Evolutionary conservation across 768 basidiomycete genomes (phyloP).

Genomic region (Psilocybe azurescens): DNA sequence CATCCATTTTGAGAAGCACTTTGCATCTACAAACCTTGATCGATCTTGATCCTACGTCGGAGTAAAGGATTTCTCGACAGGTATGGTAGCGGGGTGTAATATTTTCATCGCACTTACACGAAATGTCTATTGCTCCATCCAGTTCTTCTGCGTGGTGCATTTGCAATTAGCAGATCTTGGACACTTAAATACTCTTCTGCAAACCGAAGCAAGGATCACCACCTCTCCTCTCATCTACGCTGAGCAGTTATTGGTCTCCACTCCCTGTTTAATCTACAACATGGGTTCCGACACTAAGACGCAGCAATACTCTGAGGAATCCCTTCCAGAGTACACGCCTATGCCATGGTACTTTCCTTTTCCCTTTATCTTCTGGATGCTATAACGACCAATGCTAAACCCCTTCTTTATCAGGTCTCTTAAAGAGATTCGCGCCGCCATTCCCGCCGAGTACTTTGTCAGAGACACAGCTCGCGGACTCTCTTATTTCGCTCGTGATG

Average conservation of each 20-base stretch:
- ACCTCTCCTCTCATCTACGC: constrained; percentile 9
- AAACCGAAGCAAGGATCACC: constrained; percentile 3
- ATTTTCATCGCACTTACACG: constrained; percentile 3
- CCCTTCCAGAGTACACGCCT: constrained; percentile 47
- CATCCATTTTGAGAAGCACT: background rate
- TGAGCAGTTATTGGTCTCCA: constrained; percentile 3
- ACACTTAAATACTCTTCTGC: constrained; percentile 22
- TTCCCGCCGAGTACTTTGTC: constrained; percentile 50
- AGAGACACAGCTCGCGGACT: constrained; percentile 47
- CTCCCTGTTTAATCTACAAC: constrained; percentile 23
- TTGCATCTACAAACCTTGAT: constrained; percentile 1
- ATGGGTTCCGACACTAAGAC: constrained; percentile 25
- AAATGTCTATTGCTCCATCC: constrained; percentile 17
- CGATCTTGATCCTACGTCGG: constrained; percentile 13
- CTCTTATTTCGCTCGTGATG: constrained; percentile 49
- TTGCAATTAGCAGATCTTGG: constrained; percentile 14
- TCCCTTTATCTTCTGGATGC: background rate
- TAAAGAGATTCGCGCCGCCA: constrained; percentile 54
- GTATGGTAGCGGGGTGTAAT: constrained; percentile 5
- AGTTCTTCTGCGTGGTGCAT: background rate
- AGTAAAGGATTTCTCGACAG: constrained; percentile 12
- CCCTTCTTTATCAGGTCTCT: constrained; percentile 41
- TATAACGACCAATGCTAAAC: background rate
- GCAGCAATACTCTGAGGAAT: constrained; percentile 41
- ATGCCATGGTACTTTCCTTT: constrained; percentile 47